phyloP scores from a whole-genome alignment of 2,329 filamentous ascomycete species.

The Arthrinium puccinioides region DNA sequence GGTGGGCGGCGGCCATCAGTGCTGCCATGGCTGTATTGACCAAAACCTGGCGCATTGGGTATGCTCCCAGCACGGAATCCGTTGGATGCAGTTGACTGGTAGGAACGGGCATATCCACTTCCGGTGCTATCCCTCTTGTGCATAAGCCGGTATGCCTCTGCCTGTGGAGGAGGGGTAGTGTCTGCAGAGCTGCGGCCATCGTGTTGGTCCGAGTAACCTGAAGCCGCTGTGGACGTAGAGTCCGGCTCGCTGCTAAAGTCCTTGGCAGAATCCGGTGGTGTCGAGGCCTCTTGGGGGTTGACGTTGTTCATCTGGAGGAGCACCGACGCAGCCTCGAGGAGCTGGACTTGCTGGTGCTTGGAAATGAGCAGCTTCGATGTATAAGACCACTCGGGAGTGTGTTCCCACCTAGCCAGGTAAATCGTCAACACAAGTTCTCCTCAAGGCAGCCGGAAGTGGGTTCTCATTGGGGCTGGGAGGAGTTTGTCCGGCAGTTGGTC shows the following conservation, averaged over 20 bases:
- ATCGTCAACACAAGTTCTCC: slow-evolving; percentile 25
- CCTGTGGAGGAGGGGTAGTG: slow-evolving; percentile 81
- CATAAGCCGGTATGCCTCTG: slow-evolving; percentile 48
- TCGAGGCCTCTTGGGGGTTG: slow-evolving; percentile 38
- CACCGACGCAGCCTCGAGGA: slow-evolving; percentile 94
- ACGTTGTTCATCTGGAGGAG: slow-evolving; percentile 77
- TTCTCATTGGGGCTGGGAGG: not conserved
- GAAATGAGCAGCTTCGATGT: slow-evolving; percentile 98
- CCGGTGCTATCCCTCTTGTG: slow-evolving; percentile 53
- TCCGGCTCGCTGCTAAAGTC: slow-evolving; percentile 73
- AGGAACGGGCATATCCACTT: slow-evolving; percentile 64
- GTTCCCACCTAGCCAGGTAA: slow-evolving; percentile 76
- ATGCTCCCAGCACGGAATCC: slow-evolving; percentile 45
- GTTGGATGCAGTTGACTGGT: slow-evolving; percentile 62
- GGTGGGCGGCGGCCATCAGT: slow-evolving; percentile 69
- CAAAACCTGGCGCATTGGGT: slow-evolving; percentile 39
- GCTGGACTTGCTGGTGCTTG: slow-evolving; percentile 98
- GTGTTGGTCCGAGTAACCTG: slow-evolving; percentile 70
- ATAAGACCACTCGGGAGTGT: slow-evolving; percentile 94
- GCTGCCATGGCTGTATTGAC: slow-evolving; percentile 66
- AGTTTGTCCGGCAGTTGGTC: slow-evolving; percentile 10
- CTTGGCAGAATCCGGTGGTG: slow-evolving; percentile 58
- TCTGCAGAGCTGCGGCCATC: slow-evolving; percentile 79
- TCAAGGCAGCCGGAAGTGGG: slow-evolving; percentile 11
- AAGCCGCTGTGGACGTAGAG: slow-evolving; percentile 74